A percentile compares a stretch with the other conserved stretches of the same genome.
Conservation (phyloP, 2,329 filamentous ascomycete species). For the Alternaria viburni region DNA sequence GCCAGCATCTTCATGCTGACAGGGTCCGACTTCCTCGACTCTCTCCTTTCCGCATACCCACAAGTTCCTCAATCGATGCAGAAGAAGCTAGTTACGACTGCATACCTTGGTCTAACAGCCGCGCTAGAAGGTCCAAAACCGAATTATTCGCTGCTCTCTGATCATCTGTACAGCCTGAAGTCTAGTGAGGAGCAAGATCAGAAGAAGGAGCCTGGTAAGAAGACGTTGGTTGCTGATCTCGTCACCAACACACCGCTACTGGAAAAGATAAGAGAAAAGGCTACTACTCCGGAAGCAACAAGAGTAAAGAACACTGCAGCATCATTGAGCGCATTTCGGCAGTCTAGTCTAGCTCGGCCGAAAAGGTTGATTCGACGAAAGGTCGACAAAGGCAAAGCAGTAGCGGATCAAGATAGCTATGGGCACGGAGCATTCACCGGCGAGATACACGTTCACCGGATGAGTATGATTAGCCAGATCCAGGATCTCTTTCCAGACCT, state of each 20-base stretch:
- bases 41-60: constrained; percentile 69
- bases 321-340: constrained; percentile 65
- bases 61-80: constrained; percentile 68
- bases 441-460: constrained; percentile 75
- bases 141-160: constrained; percentile 76
- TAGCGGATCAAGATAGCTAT: constrained; percentile 43
- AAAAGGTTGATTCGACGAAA: constrained; percentile 62
- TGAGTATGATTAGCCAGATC: constrained; percentile 87
- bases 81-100: constrained; percentile 72
- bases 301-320: constrained; percentile 67
- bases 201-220: constrained; percentile 47
- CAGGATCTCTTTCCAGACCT: constrained; percentile 92
- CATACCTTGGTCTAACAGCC: constrained; percentile 76
- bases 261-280: constrained; percentile 63
- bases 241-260: constrained; percentile 81
- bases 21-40: constrained; percentile 87
- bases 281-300: constrained; percentile 58
- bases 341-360: constrained; percentile 59
- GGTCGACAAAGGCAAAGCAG: constrained; percentile 70
- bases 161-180: constrained; percentile 84
- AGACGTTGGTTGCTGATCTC: constrained; percentile 78
- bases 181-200: constrained; percentile 69
- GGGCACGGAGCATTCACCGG: constrained; percentile 45
- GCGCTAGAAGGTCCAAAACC: constrained; percentile 70
- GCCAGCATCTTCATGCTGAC: constrained; percentile 71